Evolutionary conservation across 192 early-diverging fungal genomes (phyloP), one percentile per base, ranked within the genome.

Genomic region (Diversispora epigaea): DNA sequence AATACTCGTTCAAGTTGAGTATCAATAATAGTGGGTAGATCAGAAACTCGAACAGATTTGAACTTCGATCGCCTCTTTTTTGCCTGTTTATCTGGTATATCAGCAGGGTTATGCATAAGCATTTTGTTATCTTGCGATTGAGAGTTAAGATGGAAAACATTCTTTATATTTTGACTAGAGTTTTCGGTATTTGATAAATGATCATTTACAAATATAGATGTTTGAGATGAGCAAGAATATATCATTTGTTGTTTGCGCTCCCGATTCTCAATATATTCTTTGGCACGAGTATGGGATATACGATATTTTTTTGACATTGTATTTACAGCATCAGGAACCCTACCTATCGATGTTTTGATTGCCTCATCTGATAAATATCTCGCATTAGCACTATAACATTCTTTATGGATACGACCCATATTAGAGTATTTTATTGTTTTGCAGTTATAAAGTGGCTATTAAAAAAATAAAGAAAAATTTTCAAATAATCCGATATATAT

Each of bases 11-110:
- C 32, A 44, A 65, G 63, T 65, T 39, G 63, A n/a, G 63, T 65
- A 65, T 65, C 32, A 65, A 8, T 65, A 65, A 65, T 44, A 65
- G 41, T 65, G n/a, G 41, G 10, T 65, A 44, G n/a, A 65, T 65
- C 63, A 65, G 63, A 65, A 65, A 65, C 43, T 65, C 63, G n/a
- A 65, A 65, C 32, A 65, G 41, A 65, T 65, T 65, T 65, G 63
- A n/a, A 39, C 32, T 65, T 65, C n/a, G n/a, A 44, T 65, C 63
- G n/a, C 43, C 19, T 66, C 40, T 66, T 66, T 66, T 66, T 43
- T 66, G 39, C 41, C 19, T 66, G 39, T 43, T 41, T 43, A 66
- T 66, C 19, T 43, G 32, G 39, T 3, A 14, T 43, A 40, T 66
- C 41, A 65, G 8, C 44, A n/a, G n/a, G n/a, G n/a, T n/a, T n/a